Percentiles rank a stretch among this genome's conserved stretches.
Evolutionary conservation across 345 rosid species (phyloP).

Genomic region (Citrus unshiu): DNA sequence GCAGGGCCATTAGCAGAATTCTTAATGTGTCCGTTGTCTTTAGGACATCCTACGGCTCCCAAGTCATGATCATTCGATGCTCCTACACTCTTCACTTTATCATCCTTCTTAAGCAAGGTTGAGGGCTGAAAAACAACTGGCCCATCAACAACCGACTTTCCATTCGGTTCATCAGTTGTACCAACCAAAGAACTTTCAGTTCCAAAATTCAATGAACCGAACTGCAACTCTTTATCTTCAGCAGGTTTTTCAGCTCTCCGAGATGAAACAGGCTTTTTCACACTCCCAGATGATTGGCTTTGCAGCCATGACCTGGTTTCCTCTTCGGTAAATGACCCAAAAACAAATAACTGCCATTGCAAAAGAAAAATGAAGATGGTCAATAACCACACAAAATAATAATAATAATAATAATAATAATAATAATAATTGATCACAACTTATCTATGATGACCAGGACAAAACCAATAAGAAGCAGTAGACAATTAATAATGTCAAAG

Average conservation of each 20-base stretch:
- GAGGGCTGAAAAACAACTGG: constrained; percentile 31
- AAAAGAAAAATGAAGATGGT: constrained; percentile 1
- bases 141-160: constrained; percentile 29
- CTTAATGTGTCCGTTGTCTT: constrained; percentile 44
- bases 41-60: constrained; percentile 18
- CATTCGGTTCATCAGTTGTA: constrained; percentile 31
- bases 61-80: constrained; percentile 17
- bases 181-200: constrained; percentile 35
- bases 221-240: constrained; percentile 37
- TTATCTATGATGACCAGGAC: neutral
- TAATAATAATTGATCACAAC: neutral
- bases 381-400: neutral
- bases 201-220: constrained; percentile 48
- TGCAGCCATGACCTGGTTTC: constrained; percentile 62
- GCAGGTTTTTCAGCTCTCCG: constrained; percentile 38
- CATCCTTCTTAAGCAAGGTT: constrained; percentile 27
- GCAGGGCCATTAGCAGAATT: constrained; percentile 21
- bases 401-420: too few relatives aligned
- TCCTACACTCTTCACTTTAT: constrained; percentile 17
- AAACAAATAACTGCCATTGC: constrained; percentile 48
- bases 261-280: constrained; percentile 39
- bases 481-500: neutral
- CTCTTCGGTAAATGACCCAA: constrained; percentile 93
- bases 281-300: constrained; percentile 36
- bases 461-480: neutral